Evolutionary conservation across 495 filamentous ascomycete species (phyloP).

Genomic region (Pyrenula aspistea): DNA sequence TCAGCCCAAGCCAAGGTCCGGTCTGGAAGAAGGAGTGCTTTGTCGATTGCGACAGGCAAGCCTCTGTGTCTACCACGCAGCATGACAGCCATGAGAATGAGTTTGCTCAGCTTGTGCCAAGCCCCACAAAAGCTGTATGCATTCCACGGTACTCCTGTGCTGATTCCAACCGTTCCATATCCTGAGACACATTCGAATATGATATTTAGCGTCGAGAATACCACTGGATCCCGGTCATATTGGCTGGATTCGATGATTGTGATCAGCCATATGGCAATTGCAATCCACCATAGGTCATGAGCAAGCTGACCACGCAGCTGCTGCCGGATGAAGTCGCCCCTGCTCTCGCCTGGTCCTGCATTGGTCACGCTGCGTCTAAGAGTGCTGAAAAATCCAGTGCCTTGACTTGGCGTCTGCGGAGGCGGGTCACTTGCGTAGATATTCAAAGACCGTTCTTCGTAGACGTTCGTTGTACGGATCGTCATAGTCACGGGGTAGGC

Average conservation of each 20-base stretch:
- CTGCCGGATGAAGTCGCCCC: conserved; percentile 42
- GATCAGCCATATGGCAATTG: conserved; percentile 60
- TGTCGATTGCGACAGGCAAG: conserved; percentile 69
- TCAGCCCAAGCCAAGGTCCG: conserved; percentile 43
- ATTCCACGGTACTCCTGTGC: conserved; percentile 53
- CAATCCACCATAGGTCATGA: conserved; percentile 82
- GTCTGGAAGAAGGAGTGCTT: conserved; percentile 60
- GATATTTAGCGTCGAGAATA: conserved; percentile 72
- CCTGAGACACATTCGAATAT: conserved; percentile 75
- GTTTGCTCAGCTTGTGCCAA: conserved; percentile 60
- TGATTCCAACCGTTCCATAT: conserved; percentile 80
- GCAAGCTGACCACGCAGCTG: conserved; percentile 70
- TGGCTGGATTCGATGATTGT: conserved; percentile 58
- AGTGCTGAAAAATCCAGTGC: not conserved
- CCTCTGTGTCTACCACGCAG: conserved; percentile 69
- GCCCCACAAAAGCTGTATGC: conserved; percentile 63
- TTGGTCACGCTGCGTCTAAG: conserved; percentile 6
- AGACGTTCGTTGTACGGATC: conserved; percentile 56
- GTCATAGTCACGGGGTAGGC: conserved; percentile 53
- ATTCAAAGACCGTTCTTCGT: conserved; percentile 62
- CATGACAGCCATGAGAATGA: conserved; percentile 70
- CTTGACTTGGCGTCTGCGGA: conserved; percentile 11
- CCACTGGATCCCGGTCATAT: conserved; percentile 52
- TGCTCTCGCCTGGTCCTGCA: conserved; percentile 10
- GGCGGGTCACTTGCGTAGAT: conserved; percentile 39